Evolutionary conservation across 768 basidiomycete species (phyloP).

Genomic region (Suillus subluteus): DNA sequence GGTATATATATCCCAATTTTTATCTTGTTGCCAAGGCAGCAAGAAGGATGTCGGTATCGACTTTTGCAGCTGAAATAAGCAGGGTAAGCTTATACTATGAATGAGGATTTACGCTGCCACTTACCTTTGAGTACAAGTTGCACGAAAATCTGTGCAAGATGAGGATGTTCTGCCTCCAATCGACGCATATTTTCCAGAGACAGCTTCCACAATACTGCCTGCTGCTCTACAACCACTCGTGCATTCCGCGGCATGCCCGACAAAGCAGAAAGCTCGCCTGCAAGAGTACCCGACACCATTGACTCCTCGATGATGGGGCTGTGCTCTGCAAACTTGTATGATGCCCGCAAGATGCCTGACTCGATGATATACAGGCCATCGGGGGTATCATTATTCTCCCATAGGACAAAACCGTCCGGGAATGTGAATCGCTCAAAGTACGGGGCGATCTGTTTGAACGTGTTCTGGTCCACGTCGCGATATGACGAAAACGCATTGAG

Average conservation of each 20-base stretch:
- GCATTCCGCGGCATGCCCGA: constrained; percentile 83
- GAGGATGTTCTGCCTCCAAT: constrained; percentile 71
- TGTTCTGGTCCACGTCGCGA: constrained; percentile 54
- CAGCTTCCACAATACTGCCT: constrained; percentile 83
- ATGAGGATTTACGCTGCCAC: constrained; percentile 20
- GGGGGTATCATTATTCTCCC: constrained; percentile 74
- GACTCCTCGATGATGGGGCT: constrained; percentile 76
- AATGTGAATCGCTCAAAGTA: constrained; percentile 73
- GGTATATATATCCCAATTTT: background rate
- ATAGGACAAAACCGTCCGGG: constrained; percentile 64
- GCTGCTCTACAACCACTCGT: constrained; percentile 79
- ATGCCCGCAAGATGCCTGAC: constrained; percentile 81
- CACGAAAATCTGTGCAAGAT: constrained; percentile 65
- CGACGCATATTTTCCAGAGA: constrained; percentile 56
- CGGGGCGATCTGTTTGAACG: constrained; percentile 63
- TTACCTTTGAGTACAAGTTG: constrained; percentile 75
- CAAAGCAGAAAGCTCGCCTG: constrained; percentile 88
- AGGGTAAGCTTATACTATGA: background rate
- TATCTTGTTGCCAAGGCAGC: constrained; percentile 55
- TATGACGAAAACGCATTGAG: constrained; percentile 81
- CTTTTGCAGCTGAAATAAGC: constrained; percentile 55
- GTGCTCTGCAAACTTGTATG: constrained; percentile 77
- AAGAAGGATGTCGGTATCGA: constrained; percentile 64
- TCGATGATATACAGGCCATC: constrained; percentile 92
- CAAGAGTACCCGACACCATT: constrained; percentile 92